Evolutionary conservation across 192 early-diverging fungal species (phyloP).

Genomic region (Coemansia sp.): DNA sequence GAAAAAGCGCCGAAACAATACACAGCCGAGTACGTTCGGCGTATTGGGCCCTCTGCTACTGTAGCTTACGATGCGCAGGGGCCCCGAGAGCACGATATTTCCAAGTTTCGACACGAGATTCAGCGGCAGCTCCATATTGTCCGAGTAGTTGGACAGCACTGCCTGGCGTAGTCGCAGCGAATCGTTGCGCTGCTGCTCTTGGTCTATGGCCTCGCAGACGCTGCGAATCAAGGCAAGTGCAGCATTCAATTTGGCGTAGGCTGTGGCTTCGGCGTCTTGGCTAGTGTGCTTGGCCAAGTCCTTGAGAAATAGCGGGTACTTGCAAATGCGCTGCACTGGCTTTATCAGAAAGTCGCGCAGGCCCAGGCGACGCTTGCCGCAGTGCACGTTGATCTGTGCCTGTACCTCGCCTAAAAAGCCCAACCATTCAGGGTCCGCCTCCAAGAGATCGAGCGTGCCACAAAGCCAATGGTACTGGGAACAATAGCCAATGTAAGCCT

Average conservation of each 20-base stretch:
- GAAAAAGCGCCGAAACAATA: slow-evolving; percentile 61
- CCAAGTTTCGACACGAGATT: slow-evolving; percentile 37
- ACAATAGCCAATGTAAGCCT: slow-evolving; percentile 39
- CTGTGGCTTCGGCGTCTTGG: slow-evolving; percentile 16
- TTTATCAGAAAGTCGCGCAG: slow-evolving; percentile 54
- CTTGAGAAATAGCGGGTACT: slow-evolving; percentile 79
- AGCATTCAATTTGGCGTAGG: slow-evolving; percentile 12
- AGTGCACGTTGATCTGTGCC: slow-evolving; percentile 15
- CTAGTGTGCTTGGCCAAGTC: slow-evolving; percentile 60
- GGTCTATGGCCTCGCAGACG: slow-evolving; percentile 35
- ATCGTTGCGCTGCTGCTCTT: slow-evolving; percentile 40
- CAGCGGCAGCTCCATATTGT: slow-evolving; percentile 39
- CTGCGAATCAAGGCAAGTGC: slow-evolving; percentile 23
- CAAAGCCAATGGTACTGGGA: slow-evolving; percentile 33
- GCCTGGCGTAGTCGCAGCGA: slow-evolving; percentile 23
- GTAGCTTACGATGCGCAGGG: slow-evolving; percentile 27
- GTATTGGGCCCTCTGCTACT: neutral
- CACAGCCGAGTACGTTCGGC: slow-evolving; percentile 54
- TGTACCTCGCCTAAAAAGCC: slow-evolving; percentile 25
- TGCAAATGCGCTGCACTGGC: slow-evolving; percentile 89
- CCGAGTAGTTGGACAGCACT: slow-evolving; percentile 29
- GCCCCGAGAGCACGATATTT: slow-evolving; percentile 39
- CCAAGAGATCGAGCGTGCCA: slow-evolving; percentile 26
- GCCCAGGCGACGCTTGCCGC: slow-evolving; percentile 25
- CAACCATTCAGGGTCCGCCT: slow-evolving; percentile 30